phyloP scores from a whole-genome alignment of 2,329 filamentous ascomycete species.

The Monilinia polystroma region DNA sequence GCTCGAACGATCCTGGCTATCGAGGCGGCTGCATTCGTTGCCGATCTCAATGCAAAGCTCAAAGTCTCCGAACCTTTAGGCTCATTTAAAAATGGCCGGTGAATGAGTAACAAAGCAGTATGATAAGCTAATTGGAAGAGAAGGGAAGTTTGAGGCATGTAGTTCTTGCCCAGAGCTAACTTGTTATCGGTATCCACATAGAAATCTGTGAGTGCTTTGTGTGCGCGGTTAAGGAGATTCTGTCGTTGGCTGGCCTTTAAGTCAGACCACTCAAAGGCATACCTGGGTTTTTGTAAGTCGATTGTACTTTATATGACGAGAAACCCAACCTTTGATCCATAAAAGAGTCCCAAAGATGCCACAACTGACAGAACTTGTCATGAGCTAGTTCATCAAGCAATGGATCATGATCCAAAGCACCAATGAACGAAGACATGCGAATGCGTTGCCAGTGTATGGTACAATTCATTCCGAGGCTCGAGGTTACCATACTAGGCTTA shows the following conservation, averaged over 20 bases:
- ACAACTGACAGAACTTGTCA: conserved; percentile 25
- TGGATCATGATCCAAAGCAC: conserved; percentile 2
- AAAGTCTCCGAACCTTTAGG: conserved; percentile 4
- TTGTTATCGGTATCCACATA: neutral
- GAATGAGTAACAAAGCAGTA: conserved; percentile 8
- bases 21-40: conserved; percentile 5
- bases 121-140: conserved; percentile 13
- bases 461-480: conserved; percentile 29
- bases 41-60: conserved; percentile 8
- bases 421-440: conserved; percentile 19
- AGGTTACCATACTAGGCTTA: conserved; percentile 23
- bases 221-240: conserved; percentile 3
- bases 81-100: neutral
- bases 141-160: conserved; percentile 12
- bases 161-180: conserved; percentile 6
- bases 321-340: conserved; percentile 27
- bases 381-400: conserved; percentile 26
- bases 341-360: conserved; percentile 30
- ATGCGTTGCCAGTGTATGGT: conserved; percentile 29
- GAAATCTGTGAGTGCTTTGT: conserved; percentile 8
- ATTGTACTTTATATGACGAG: neutral
- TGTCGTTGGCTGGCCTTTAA: conserved; percentile 1
- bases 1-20: conserved; percentile 7
- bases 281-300: neutral
- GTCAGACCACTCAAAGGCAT: neutral